These are phyloP conservation scores for Hypoxylon sp. DNA, from an alignment of 2,329 filamentous ascomycete genomes.

Conservation along the genomic window DNA sequence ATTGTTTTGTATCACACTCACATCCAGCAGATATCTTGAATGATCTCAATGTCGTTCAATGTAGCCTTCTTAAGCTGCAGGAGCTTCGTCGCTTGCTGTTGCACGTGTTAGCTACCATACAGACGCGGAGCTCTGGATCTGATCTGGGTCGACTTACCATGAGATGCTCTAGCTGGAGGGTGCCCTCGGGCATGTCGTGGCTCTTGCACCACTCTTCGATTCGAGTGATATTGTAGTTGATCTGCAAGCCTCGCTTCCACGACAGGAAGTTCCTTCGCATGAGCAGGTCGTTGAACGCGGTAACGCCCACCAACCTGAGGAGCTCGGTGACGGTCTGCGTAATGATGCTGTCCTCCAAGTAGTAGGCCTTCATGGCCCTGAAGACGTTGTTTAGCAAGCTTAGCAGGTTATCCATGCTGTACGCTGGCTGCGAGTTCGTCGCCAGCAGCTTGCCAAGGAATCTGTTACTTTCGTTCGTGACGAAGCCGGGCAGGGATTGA, in stretches of 20 bases:
- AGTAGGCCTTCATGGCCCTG: constrained; percentile 99
- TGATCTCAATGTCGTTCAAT: constrained; percentile 98
- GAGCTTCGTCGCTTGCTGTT: constrained; percentile 93
- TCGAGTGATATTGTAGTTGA: constrained; percentile 99
- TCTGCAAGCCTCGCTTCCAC: constrained; percentile 98
- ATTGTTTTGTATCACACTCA: constrained; percentile 63
- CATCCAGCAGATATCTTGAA: constrained; percentile 99
- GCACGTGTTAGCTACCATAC: constrained; percentile 39
- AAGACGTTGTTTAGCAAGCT: constrained; percentile 96
- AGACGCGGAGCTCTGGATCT: neutral
- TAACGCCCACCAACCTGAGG: constrained; percentile 90
- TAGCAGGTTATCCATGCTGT: constrained; percentile 98
- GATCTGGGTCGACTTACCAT: constrained; percentile 70
- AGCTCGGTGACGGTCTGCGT: constrained; percentile 95
- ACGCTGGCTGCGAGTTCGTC: constrained; percentile 89
- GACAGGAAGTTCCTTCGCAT: constrained; percentile 99
- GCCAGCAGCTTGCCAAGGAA: constrained; percentile 97
- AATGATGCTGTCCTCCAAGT: constrained; percentile 94
- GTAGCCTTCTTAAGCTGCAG: constrained; percentile 99
- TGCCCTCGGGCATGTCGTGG: constrained; percentile 99
- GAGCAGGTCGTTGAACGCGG: constrained; percentile 96
- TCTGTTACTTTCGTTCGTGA: constrained; percentile 97
- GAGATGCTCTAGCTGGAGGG: constrained; percentile 93
- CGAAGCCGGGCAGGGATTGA: constrained; percentile 96
- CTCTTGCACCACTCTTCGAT: constrained; percentile 99